These are phyloP conservation scores for Candida albicans DNA, from an alignment of 1,139 yeast species.

Conservation along the genomic window DNA sequence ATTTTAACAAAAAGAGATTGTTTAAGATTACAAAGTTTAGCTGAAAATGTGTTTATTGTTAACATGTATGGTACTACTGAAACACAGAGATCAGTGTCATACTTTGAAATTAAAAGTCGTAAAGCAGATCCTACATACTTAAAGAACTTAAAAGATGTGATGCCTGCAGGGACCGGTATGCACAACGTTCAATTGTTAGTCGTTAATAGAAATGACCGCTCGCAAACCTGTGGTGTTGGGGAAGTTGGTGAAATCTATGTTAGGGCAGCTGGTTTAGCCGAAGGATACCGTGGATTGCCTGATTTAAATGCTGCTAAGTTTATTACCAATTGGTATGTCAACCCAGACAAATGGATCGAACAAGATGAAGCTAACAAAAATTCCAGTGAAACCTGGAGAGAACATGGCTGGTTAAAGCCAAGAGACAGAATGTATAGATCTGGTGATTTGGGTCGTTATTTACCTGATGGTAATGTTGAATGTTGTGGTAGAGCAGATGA, in stretches of 20 bases:
- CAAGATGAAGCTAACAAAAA: slow-evolving; percentile 43
- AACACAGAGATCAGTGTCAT: slow-evolving; percentile 97
- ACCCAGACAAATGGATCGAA: slow-evolving; percentile 56
- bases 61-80: slow-evolving; percentile 99
- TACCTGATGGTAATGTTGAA: slow-evolving; percentile 97
- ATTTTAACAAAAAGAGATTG: slow-evolving; percentile 96
- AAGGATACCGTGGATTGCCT: slow-evolving; percentile 90
- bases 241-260: slow-evolving; percentile 98
- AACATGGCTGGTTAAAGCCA: slow-evolving; percentile 85
- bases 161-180: slow-evolving; percentile 99
- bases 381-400: slow-evolving; percentile 66
- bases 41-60: slow-evolving; percentile 84
- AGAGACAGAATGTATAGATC: slow-evolving; percentile 95
- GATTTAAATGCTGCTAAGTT: slow-evolving; percentile 87
- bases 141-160: slow-evolving; percentile 84
- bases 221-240: slow-evolving; percentile 95
- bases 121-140: slow-evolving; percentile 69
- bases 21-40: slow-evolving; percentile 84
- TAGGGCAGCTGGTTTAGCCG: slow-evolving; percentile 97
- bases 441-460: slow-evolving; percentile 94
- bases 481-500: slow-evolving; percentile 99
- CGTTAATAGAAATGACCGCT: slow-evolving; percentile 84
- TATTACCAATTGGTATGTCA: slow-evolving; percentile 85
- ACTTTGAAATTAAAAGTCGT: slow-evolving; percentile 81
- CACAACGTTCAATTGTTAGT: slow-evolving; percentile 88